phyloP scores from a whole-genome alignment of 2,329 filamentous ascomycete genomes.

The Fusarium armeniacum region DNA sequence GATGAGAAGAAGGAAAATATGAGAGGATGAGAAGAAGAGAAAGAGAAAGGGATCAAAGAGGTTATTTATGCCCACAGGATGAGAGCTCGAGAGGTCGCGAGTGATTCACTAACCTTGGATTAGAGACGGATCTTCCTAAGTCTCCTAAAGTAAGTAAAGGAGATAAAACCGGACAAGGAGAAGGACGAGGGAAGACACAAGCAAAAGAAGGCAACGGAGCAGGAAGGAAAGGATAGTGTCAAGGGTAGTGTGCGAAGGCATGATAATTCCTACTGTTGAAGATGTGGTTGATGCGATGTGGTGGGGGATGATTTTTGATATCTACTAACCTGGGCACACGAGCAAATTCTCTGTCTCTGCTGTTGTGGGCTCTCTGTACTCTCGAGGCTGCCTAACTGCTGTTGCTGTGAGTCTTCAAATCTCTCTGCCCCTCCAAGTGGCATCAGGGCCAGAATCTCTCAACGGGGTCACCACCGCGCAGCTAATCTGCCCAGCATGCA shows the following conservation, averaged over 20 bases:
- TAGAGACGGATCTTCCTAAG: background rate
- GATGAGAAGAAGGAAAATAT: background rate
- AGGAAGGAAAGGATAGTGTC: background rate
- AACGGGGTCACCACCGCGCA: background rate
- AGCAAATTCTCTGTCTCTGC: background rate
- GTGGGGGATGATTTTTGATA: background rate
- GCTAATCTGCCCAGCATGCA: background rate
- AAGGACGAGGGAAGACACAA: background rate
- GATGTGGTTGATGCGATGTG: background rate
- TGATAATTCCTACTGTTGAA: background rate
- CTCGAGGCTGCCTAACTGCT: slow-evolving; percentile 6
- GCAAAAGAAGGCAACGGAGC: background rate
- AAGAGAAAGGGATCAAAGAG: background rate
- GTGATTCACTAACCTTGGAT: slow-evolving; percentile 4
- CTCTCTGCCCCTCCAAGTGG: slow-evolving; percentile 6
- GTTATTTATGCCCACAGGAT: slow-evolving; percentile 2
- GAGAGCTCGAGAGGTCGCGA: background rate
- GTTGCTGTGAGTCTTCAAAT: slow-evolving; percentile 10
- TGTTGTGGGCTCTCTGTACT: background rate
- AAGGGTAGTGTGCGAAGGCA: background rate
- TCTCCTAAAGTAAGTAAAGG: background rate
- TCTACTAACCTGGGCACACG: background rate
- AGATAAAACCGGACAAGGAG: background rate
- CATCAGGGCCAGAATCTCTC: slow-evolving; percentile 5
- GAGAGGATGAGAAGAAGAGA: too few relatives aligned